A percentile compares a stretch with the other conserved stretches of the same genome.
Evolutionary conservation across 2,329 filamentous ascomycete species (phyloP).

Genomic region (Fusarium haematococcum): DNA sequence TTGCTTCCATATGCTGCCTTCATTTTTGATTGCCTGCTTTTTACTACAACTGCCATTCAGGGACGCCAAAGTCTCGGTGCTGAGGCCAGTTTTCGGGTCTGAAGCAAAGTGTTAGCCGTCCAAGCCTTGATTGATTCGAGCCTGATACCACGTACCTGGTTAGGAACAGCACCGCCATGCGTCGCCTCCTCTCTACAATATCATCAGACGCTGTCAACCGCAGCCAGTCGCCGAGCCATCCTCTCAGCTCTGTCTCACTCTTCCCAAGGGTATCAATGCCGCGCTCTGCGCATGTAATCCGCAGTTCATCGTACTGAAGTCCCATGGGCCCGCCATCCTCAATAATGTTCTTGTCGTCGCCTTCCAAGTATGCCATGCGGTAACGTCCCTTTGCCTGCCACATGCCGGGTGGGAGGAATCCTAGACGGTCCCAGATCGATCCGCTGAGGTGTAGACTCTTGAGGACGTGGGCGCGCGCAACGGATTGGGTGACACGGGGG

Average conservation of each 20-base stretch:
- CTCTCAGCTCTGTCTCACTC: conserved; percentile 68
- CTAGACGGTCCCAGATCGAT: conserved; percentile 62
- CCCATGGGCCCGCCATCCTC: conserved; percentile 68
- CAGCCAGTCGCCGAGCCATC: conserved; percentile 61
- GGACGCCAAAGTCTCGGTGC: conserved; percentile 55
- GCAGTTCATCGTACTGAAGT: conserved; percentile 73
- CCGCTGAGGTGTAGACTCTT: conserved; percentile 60
- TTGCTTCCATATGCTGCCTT: background rate
- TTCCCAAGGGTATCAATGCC: conserved; percentile 70
- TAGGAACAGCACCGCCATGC: conserved; percentile 55
- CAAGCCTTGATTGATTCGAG: background rate
- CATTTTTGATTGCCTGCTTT: background rate
- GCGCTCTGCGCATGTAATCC: conserved; percentile 77
- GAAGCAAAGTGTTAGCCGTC: conserved; percentile 18
- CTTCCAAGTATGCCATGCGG: conserved; percentile 71
- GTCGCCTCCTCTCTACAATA: conserved; percentile 51
- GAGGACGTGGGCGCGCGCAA: conserved; percentile 54
- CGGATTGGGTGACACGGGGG: conserved; percentile 43
- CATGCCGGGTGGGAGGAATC: conserved; percentile 60
- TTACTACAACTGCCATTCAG: conserved; percentile 54
- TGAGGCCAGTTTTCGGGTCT: conserved; percentile 57
- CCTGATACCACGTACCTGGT: conserved; percentile 51
- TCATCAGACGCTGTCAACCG: conserved; percentile 55
- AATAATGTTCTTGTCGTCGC: conserved; percentile 78
- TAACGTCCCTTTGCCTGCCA: conserved; percentile 65